Evolutionary conservation across 192 early-diverging fungal genomes (phyloP), one percentile per base, ranked within the genome.

Genomic region (Coemansia guatemalensis): DNA sequence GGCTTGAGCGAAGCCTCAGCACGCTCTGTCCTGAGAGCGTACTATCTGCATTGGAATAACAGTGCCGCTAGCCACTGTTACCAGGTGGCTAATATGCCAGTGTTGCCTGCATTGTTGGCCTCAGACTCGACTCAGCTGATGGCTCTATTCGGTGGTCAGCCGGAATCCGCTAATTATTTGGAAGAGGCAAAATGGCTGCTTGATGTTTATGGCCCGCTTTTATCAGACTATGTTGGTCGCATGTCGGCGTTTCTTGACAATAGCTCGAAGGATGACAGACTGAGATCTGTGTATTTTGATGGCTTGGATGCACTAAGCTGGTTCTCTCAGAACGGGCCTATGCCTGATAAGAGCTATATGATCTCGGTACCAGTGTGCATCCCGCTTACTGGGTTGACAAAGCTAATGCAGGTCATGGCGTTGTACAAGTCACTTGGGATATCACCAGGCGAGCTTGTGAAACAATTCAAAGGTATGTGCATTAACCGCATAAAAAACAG

Each of bases 61-160:
- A 18, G 1, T 0, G 23, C 57, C 14, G 57, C 57, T 20, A 48
- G 27, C 57, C 41, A 26, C 39, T 20, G 39, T 22, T 26, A 22
- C 7, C 5, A 35, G 17, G 21, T 14, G n/a, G 8, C 29, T 26
- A 18, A 59, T 14, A 11, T 21, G 5, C 5, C 5, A 14, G 17
- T 7, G 22, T 6, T 27, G 0, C 47, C 67, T 0, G 67, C 55
- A 12, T 39, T 73, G 20, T 62, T 85, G 32, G 59, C 67, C 2
- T 55, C 84, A 18, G 85, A 85, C 14, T 75, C 77, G 17, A 83
- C 86, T 52, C 66, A 74, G 53, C 58, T 88, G 11, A 86, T 92
- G 63, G 92, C 92, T 26, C 79, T 95, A 63, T 97, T 97, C 85
- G 93, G 93, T 57, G 95, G 95, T 48, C 93, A 53, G 23, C 51